Percentiles rank a stretch among this genome's conserved stretches.
Conservation (phyloP, 2,329 filamentous ascomycete species). For the Diplodia mutila region DNA sequence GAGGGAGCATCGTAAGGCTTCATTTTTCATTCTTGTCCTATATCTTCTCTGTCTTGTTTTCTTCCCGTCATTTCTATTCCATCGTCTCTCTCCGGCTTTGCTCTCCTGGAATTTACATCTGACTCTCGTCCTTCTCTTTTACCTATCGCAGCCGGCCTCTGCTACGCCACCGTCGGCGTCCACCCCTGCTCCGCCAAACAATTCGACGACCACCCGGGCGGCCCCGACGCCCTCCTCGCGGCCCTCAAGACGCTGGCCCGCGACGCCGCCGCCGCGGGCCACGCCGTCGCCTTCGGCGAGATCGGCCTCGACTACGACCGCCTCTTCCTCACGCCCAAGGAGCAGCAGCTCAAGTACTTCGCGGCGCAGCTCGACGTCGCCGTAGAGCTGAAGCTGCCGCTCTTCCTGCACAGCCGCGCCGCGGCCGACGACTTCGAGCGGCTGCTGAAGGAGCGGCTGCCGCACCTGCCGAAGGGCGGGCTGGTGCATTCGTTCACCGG, state of each 20-base stretch:
- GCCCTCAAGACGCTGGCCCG: constrained; percentile 68
- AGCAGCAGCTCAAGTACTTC: constrained; percentile 83
- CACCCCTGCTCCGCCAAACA: constrained; percentile 86
- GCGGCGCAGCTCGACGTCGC: constrained; percentile 79
- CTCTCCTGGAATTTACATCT: not conserved
- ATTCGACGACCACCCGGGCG: constrained; percentile 67
- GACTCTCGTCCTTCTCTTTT: not conserved
- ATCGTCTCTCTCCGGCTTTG: not conserved
- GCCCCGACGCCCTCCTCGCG: constrained; percentile 54
- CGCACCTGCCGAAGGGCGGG: constrained; percentile 74
- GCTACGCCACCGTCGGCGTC: constrained; percentile 90
- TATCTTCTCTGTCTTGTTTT: not conserved
- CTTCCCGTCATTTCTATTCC: not conserved
- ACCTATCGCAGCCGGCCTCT: constrained; percentile 68
- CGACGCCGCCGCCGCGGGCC: constrained; percentile 52
- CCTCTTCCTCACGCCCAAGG: constrained; percentile 77
- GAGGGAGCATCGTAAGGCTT: constrained; percentile 68
- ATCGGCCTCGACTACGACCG: constrained; percentile 97
- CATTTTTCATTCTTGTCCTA: not conserved
- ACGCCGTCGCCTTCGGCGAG: constrained; percentile 85
- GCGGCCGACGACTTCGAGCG: constrained; percentile 82
- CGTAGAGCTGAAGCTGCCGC: constrained; percentile 74
- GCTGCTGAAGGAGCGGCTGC: constrained; percentile 66
- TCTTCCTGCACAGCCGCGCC: constrained; percentile 91
- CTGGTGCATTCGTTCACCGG: constrained; percentile 50